Percentiles rank a stretch among this genome's conserved stretches.
Conservation (phyloP, 768 basidiomycete genomes). For the Termitomyces sp. region DNA sequence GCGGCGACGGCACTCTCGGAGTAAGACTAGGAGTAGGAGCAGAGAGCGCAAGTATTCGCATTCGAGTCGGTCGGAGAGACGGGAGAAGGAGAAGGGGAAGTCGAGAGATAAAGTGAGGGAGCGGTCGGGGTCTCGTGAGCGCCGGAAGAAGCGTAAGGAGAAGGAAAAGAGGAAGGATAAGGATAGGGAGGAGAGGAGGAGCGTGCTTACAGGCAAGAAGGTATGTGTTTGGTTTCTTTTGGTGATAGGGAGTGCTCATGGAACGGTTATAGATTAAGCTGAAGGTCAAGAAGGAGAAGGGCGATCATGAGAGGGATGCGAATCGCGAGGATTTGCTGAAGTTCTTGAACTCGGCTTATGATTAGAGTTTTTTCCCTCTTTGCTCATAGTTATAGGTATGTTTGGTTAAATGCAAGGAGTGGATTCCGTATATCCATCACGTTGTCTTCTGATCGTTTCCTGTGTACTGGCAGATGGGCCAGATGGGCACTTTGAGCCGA, state of each 20-base stretch:
- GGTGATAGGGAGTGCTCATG: background rate
- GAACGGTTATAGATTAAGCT: slow-evolving; percentile 16
- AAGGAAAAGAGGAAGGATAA: slow-evolving; percentile 11
- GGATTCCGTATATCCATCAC: background rate
- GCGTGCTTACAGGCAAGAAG: slow-evolving; percentile 20
- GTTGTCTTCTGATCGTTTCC: background rate
- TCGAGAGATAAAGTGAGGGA: slow-evolving; percentile 9
- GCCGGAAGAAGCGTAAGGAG: slow-evolving; percentile 15
- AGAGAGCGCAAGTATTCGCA: background rate
- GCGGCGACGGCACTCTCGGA: slow-evolving; percentile 4
- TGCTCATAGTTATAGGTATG: background rate
- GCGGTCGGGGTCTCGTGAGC: slow-evolving; percentile 12
- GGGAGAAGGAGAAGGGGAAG: slow-evolving; percentile 1
- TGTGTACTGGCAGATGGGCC: too few relatives aligned
- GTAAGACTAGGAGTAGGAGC: slow-evolving; percentile 6
- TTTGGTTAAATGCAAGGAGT: background rate
- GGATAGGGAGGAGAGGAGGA: slow-evolving; percentile 18
- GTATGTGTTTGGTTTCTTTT: background rate
- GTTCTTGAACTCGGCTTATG: slow-evolving; percentile 21
- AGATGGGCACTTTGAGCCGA: too few relatives aligned
- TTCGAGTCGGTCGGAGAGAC: background rate
- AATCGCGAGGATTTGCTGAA: slow-evolving; percentile 18
- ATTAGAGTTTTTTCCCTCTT: background rate
- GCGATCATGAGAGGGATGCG: slow-evolving; percentile 19
- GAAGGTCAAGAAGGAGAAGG: slow-evolving; percentile 22